A percentile compares a stretch with the other conserved stretches of the same genome.
phyloP scores from a whole-genome alignment of 1,284 basidiomycete genomes.

The Pterulicium gracile region DNA sequence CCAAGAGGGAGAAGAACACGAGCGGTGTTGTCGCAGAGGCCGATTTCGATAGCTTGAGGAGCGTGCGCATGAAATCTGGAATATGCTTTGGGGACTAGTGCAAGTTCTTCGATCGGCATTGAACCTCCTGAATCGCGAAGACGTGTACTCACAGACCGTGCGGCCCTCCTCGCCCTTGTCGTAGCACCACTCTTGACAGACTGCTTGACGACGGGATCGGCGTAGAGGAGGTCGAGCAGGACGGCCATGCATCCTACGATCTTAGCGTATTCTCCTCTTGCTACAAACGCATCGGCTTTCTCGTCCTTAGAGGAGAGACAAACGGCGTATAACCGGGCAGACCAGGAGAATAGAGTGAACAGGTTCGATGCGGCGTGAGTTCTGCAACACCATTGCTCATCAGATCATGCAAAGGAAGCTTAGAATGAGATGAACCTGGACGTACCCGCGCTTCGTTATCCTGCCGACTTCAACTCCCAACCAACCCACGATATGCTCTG shows the following conservation, averaged over 20 bases:
- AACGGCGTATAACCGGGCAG: conserved; percentile 50
- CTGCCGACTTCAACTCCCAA: conserved; percentile 52
- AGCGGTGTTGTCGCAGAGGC: conserved; percentile 29
- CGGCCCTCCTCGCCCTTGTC: conserved; percentile 47
- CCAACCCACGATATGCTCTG: conserved; percentile 66
- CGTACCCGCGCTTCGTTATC: conserved; percentile 34
- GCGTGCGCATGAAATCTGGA: conserved; percentile 33
- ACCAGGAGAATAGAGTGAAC: conserved; percentile 69
- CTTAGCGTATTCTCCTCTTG: conserved; percentile 34
- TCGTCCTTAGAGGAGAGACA: no score
- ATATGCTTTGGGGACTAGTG: conserved; percentile 37
- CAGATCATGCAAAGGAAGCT: conserved; percentile 8
- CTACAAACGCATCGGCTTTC: conserved; percentile 30
- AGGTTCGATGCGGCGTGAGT: conserved; percentile 53
- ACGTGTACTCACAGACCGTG: conserved; percentile 47
- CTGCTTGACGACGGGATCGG: conserved; percentile 39
- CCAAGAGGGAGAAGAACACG: conserved; percentile 40
- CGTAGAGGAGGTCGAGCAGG: conserved; percentile 48
- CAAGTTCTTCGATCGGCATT: background rate
- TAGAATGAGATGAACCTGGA: conserved; percentile 32
- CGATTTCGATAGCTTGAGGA: conserved; percentile 39
- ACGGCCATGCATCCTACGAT: conserved; percentile 43
- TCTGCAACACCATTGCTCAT: conserved; percentile 22
- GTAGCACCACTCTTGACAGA: conserved; percentile 52
- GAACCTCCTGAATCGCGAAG: no score